Evolutionary conservation across 805 yeast species (phyloP), one percentile per base, ranked within the genome.

Genomic region (Vanderwaltozyma polyspora): DNA sequence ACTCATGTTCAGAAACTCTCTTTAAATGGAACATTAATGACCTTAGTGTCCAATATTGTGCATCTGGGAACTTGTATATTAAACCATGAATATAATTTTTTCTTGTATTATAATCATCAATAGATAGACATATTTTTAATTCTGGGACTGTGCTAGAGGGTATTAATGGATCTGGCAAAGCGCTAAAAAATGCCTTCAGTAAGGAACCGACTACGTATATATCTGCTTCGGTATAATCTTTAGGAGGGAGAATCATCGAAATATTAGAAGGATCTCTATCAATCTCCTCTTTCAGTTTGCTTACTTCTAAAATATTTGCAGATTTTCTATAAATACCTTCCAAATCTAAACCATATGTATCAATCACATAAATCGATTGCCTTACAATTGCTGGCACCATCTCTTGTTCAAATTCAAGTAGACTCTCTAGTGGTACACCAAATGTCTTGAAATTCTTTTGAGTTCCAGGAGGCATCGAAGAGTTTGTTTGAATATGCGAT

Each of bases 251-350:
- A 21, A 78, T 66, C 49, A 72, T 48, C 18, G 72, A 54, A 28
- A 72, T 58, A 44, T 81, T 76, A 4, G 80, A 69, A 31, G 93
- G 89, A 51, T 87, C 85, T 31, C 62, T 60, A 54, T 82, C 87
- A 32, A 89, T 80, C 32, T 76, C 66, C 15, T 74, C 79, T 45
- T 71, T 75, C 41, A 89, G 62, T 40, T 76, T 81, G 44, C 79
- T 79, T 10, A 91, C 78, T 27, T 81, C 79, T 6, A 76, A 57
- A 28, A 72, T 74, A 55, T 80, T 83, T 0, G 95, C 95, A 34
- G 82, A 76, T 23, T 84, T 76, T 37, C 96, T 68, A 56, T 91
- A 91, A 24, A 91, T 78, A 1, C 97, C 97, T 53, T 86, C 96
- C 23, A 82, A 64, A 33, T 83, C 79, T 25, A 80, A 55, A 2